Percentiles rank a stretch among this genome's conserved stretches.
Conservation (phyloP, 768 basidiomycete species). For the Paxillus involutus region DNA sequence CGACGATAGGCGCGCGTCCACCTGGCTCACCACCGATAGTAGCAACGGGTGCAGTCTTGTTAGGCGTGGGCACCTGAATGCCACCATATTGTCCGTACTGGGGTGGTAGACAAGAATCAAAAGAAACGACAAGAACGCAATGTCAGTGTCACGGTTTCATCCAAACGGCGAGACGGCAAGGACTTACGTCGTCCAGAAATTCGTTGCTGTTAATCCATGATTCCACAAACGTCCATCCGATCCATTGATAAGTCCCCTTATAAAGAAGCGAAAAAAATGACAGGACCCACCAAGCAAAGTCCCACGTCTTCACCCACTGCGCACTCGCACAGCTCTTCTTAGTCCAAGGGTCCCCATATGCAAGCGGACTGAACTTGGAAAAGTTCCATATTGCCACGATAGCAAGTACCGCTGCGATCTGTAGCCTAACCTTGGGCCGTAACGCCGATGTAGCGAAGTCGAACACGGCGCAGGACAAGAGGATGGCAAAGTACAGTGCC, state of each 20-base stretch:
- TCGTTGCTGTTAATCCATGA: constrained; percentile 48
- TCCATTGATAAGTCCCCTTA: not conserved
- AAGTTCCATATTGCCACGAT: constrained; percentile 79
- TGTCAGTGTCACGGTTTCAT: not conserved
- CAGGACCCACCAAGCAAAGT: constrained; percentile 77
- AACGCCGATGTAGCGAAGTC: constrained; percentile 83
- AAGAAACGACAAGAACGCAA: no score
- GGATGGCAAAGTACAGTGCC: constrained; percentile 89
- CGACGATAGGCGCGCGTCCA: constrained; percentile 56
- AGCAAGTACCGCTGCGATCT: constrained; percentile 74
- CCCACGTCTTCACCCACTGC: constrained; percentile 93
- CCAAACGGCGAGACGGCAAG: not conserved
- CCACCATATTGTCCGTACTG: constrained; percentile 61
- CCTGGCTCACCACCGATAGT: constrained; percentile 52
- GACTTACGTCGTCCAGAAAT: constrained; percentile 65
- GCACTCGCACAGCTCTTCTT: constrained; percentile 70
- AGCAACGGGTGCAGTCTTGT: constrained; percentile 38
- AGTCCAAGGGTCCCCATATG: constrained; percentile 89
- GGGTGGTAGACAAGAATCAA: not conserved
- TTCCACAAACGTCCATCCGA: not conserved
- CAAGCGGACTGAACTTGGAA: constrained; percentile 73
- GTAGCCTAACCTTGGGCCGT: constrained; percentile 72
- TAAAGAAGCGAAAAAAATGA: not conserved
- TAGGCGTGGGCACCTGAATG: constrained; percentile 37
- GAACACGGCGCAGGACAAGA: constrained; percentile 74